Evolutionary conservation across 805 yeast genomes (phyloP), one percentile per base, ranked within the genome.

Genomic region (Teunomyces stri): DNA sequence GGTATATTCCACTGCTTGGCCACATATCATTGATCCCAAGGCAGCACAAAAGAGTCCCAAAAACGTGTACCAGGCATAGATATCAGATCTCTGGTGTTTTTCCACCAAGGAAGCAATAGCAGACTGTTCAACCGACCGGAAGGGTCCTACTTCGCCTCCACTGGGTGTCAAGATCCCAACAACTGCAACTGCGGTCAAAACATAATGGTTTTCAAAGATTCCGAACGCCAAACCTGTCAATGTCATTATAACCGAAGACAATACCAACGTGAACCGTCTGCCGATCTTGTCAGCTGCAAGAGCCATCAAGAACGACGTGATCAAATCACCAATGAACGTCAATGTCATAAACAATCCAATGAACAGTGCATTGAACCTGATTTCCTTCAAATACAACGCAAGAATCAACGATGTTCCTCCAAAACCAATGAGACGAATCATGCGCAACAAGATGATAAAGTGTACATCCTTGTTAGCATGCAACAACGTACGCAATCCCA

Each of bases 71-170:
- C 84, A 80, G 6, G 82, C 78, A 53, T 74, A 80, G n/a, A 78
- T 65, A 53, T 80, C 84, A 0, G 83, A 69, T 45, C 83, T 59
- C 27, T 72, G 63, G 9, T 66, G 68, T 12, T 65, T 55, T 5
- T 69, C 60, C 4, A 71, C 67, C 48, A 80, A 57, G 13, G 79
- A 75, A 0, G 84, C 81, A 31, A 80, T 64, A 1, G 78, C 59
- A 27, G 79, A 67, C 51, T 79, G 83, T 53, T 80, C 85, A n/a
- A 80, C 64, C 6, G 82, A 74, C 49, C 82, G 64, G 59, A 79
- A 80, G 1, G 84, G 81, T 0, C 84, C 84, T 20, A 78, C 80
- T 49, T 80, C 85, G 5, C 75, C 76, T 3, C 85, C 85, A n/a
- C 75, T 66, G 2, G 83, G 82, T 1, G 83, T 78, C 20, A 80